phyloP scores from a whole-genome alignment of 169 alveolate species.

The Eimeria necatrix region DNA sequence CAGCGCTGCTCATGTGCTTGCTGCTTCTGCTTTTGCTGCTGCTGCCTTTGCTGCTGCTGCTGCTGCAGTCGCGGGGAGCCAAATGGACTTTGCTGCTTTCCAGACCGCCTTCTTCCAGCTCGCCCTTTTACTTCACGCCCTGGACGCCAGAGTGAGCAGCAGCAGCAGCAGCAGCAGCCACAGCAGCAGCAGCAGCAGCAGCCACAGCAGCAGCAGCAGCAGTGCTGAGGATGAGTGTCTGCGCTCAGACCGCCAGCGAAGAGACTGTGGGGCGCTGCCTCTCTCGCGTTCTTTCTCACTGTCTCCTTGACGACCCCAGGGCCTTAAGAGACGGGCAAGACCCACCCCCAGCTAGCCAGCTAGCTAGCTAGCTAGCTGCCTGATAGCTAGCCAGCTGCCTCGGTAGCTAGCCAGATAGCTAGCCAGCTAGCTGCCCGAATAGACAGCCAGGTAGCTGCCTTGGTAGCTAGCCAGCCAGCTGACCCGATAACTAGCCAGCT shows the following conservation, averaged over 20 bases:
- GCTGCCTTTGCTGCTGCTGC: too few relatives aligned
- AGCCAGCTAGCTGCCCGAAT: background rate
- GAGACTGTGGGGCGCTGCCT: background rate
- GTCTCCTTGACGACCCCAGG: background rate
- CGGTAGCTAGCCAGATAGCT: background rate
- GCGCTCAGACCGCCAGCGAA: background rate
- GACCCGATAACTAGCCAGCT: too few relatives aligned
- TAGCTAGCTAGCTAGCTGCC: background rate
- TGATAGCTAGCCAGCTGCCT: slow-evolving; percentile 3
- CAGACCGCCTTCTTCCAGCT: background rate
- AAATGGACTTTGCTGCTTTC: background rate
- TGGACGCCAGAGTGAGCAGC: slow-evolving; percentile 22
- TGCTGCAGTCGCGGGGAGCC: slow-evolving; percentile 19
- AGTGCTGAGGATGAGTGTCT: background rate
- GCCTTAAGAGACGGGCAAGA: background rate
- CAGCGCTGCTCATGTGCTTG: background rate
- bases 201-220: too few relatives aligned
- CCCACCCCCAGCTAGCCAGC: background rate
- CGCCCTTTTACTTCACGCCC: background rate
- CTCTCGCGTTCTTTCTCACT: slow-evolving; percentile 14
- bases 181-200: background rate
- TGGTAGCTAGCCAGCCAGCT: background rate
- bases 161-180: background rate
- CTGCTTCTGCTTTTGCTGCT: background rate
- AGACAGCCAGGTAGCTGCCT: background rate